These are phyloP conservation scores for Penicillium salamii DNA, from an alignment of 495 filamentous ascomycete species.

Conservation along the genomic window DNA sequence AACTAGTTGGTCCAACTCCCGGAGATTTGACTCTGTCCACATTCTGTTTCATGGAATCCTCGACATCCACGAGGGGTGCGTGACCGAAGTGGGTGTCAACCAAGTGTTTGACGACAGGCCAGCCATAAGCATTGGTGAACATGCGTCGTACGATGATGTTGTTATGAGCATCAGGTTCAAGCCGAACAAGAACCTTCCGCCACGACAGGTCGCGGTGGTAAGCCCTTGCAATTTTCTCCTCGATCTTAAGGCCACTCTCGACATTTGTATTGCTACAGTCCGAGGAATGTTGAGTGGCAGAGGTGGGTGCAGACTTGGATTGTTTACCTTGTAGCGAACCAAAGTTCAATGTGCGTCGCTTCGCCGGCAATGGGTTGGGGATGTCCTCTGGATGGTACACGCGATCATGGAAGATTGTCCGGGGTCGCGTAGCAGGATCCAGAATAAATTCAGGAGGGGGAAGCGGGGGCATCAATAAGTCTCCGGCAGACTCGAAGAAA, in stretches of 20 bases:
- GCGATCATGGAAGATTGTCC: slow-evolving; percentile 96
- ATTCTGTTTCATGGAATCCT: slow-evolving; percentile 54
- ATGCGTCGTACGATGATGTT: slow-evolving; percentile 94
- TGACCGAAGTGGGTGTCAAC: slow-evolving; percentile 90
- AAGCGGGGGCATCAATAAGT: slow-evolving; percentile 85
- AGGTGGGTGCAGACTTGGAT: slow-evolving; percentile 15
- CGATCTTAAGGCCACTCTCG: slow-evolving; percentile 69
- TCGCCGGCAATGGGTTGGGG: slow-evolving; percentile 70
- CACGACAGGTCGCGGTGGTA: slow-evolving; percentile 88
- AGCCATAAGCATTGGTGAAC: slow-evolving; percentile 96
- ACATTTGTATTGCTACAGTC: slow-evolving; percentile 3
- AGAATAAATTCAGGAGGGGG: slow-evolving; percentile 76
- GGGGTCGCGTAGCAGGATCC: slow-evolving; percentile 75
- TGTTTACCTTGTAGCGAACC: slow-evolving; percentile 41
- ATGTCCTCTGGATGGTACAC: slow-evolving; percentile 93
- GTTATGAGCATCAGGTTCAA: slow-evolving; percentile 97
- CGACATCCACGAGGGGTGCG: slow-evolving; percentile 52
- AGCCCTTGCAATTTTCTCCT: slow-evolving; percentile 95
- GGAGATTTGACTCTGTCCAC: slow-evolving; percentile 50
- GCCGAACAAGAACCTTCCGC: slow-evolving; percentile 92
- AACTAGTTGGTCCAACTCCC: slow-evolving; percentile 27
- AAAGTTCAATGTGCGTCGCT: slow-evolving; percentile 44
- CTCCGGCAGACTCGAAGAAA: slow-evolving; percentile 90
- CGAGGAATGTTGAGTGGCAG: slow-evolving; percentile 11
- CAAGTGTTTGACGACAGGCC: slow-evolving; percentile 92